Conservation (phyloP, 352 stramenopile genomes). For the Phytophthora brassicae region DNA sequence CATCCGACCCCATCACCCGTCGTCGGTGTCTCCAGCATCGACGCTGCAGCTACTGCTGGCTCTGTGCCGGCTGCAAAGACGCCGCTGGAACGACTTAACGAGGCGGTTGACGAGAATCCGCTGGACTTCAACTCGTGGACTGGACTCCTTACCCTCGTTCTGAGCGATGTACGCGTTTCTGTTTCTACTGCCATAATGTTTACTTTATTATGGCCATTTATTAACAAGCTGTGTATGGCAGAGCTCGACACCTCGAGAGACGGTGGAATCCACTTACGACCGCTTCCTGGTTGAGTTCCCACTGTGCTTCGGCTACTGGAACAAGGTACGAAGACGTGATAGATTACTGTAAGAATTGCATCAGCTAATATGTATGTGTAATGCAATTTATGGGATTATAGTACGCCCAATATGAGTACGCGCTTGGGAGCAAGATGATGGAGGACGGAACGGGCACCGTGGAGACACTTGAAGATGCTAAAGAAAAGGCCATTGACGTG, state of each 20-base stretch:
- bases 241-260: constrained; percentile 45
- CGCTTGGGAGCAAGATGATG: constrained; percentile 37
- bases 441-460: constrained; percentile 41
- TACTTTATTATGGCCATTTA: background rate
- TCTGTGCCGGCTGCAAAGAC: constrained; percentile 22
- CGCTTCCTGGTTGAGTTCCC: constrained; percentile 74
- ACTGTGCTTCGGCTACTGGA: constrained; percentile 87
- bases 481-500: constrained; percentile 48
- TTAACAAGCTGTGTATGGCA: constrained; percentile 12
- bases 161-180: constrained; percentile 50
- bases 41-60: constrained; percentile 5
- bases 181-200: background rate
- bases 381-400: constrained; percentile 12
- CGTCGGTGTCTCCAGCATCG: constrained; percentile 7
- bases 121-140: constrained; percentile 85
- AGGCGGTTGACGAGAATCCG: constrained; percentile 63
- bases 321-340: constrained; percentile 51
- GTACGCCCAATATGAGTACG: constrained; percentile 75
- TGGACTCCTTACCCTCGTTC: constrained; percentile 66
- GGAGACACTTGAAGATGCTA: constrained; percentile 45
- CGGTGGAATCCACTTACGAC: constrained; percentile 68
- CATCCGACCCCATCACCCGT: constrained; percentile 2
- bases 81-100: constrained; percentile 51
- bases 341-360: background rate
- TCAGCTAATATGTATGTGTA: background rate